Base-by-base conservation (phyloP, 2,329 filamentous ascomycete genomes). In the Alternaria gansuensis region DNA sequence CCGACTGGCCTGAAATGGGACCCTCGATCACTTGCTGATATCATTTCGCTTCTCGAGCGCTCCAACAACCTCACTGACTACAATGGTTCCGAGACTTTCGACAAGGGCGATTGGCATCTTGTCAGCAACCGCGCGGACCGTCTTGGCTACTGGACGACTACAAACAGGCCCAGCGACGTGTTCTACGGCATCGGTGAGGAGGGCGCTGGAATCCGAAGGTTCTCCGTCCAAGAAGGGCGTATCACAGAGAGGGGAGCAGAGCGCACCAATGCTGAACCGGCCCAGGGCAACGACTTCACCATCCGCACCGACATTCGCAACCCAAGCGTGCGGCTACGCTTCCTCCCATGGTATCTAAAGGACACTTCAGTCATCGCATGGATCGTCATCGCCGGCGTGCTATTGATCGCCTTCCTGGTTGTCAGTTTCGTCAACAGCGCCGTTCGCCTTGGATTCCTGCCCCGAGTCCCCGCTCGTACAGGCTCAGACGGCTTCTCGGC, bases 1-100 rank as follows among this genome's bases (percentile, higher is more conserved):
- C 84, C 83, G 67, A 96, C 92, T 0, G 93, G 93, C 0, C 81
- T 97, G 62, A 85, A 90, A 71, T 97, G 93, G 93, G 92, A 97
- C 72, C 85, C 92, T 2, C 84, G 89, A 44, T 94, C 89, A 24
- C 81, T 97, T 7, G 93, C 91, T 3, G 93, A 97, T 73, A 80
- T 96, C 36, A 84, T 95, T 41, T 86, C 89, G 1, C 82, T 97
- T 10, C 83, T 96, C 26, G 89, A 92, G 64, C 86, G 90, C 59
- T 93, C 91, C 64, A 97, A 96, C 76, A 87, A 89, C 17, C 83
- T 93, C 48, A 81, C 83, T 23, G 89, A 90, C 69, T 96, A 93
- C 75, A 82, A 85, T 11, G 86, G 87, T 3, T 87, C 88, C 0
- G 90, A 93, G 68, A 85, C 87, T 0, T 83, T 87, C 41, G 77